Evolutionary conservation across 768 basidiomycete genomes (phyloP), one percentile per base, ranked within the genome.

Genomic region (Lactarius sanguifluus): DNA sequence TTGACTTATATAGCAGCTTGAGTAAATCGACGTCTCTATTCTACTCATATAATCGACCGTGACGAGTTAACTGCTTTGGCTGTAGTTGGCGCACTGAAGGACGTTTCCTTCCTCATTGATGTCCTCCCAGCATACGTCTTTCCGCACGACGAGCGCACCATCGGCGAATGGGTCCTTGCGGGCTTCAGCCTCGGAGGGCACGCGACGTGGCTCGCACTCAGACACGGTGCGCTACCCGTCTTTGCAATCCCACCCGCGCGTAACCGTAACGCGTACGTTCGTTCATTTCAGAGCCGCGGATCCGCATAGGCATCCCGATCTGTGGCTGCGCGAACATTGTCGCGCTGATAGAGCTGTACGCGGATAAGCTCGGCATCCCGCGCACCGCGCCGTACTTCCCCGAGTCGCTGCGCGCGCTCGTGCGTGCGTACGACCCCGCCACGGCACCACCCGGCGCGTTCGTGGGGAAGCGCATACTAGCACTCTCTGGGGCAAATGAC

Each of bases 161-260:
- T 96, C 43, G 80, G 77, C 7, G 81, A 85, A 64, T 97, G 89
- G 88, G 85, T 86, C 13, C 80, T 90, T 3, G 82, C 85, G 0
- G 94, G 94, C 0, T 81, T 89, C 70, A 91, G 89, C 67, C 83
- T 97, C 0, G 94, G 94, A 1, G 94, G 93, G 0, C 93, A 97
- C 73, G 82, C 91, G 0, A 81, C 90, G 0, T 96, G 94, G 93
- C 81, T 90, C 36, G 78, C 81, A 2, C 81, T 92, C 7, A 72
- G 73, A n/a, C 73, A 81, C 55, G 84, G 83, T 83, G 41, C 72
- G 82, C 47, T 50, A 23, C 25, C 78, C 79, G 6, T 73, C 16
- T 73, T 59, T 6, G 12, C 20, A 25, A 40, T 5, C 23, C 50
- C 38, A 30, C 25, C 9, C 50, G 16, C 9, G 8, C 9, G 5